These are phyloP conservation scores for Xylariaceae sp. DNA, from an alignment of 2,329 filamentous ascomycete species.

Conservation along the genomic window DNA sequence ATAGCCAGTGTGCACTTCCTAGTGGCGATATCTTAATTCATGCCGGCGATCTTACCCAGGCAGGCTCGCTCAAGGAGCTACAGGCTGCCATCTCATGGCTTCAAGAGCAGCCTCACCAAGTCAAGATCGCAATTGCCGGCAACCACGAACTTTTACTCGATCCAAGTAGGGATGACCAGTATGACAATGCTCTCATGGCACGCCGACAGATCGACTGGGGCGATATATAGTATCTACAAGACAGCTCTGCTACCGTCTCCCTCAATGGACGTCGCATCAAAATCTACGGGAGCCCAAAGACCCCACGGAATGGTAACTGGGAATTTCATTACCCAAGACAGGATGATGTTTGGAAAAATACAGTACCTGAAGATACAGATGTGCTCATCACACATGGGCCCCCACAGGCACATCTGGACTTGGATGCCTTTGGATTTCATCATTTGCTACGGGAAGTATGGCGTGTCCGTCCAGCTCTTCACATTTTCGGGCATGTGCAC, in stretches of 20 bases:
- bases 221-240: slow-evolving; percentile 43
- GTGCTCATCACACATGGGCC: slow-evolving; percentile 49
- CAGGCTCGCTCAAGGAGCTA: slow-evolving; percentile 50
- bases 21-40: slow-evolving; percentile 54
- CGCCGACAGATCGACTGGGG: slow-evolving; percentile 41
- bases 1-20: slow-evolving; percentile 45
- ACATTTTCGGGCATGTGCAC: slow-evolving; percentile 49
- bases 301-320: slow-evolving; percentile 45
- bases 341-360: slow-evolving; percentile 34
- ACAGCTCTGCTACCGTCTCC: slow-evolving; percentile 34
- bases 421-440: slow-evolving; percentile 40
- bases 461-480: slow-evolving; percentile 41
- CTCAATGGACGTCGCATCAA: slow-evolving; percentile 40
- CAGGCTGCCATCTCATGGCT: slow-evolving; percentile 51
- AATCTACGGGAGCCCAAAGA: slow-evolving; percentile 45
- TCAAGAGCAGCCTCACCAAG: slow-evolving; percentile 43
- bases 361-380: slow-evolving; percentile 37
- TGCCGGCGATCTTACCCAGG: slow-evolving; percentile 54
- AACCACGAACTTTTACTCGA: slow-evolving; percentile 52
- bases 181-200: slow-evolving; percentile 20
- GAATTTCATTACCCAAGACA: slow-evolving; percentile 49
- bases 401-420: slow-evolving; percentile 45
- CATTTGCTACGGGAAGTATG: slow-evolving; percentile 41
- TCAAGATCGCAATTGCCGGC: slow-evolving; percentile 54
- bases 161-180: slow-evolving; percentile 28